Base-by-base conservation (phyloP, 2,329 filamentous ascomycete genomes). In the Botryotinia narcissicola region DNA sequence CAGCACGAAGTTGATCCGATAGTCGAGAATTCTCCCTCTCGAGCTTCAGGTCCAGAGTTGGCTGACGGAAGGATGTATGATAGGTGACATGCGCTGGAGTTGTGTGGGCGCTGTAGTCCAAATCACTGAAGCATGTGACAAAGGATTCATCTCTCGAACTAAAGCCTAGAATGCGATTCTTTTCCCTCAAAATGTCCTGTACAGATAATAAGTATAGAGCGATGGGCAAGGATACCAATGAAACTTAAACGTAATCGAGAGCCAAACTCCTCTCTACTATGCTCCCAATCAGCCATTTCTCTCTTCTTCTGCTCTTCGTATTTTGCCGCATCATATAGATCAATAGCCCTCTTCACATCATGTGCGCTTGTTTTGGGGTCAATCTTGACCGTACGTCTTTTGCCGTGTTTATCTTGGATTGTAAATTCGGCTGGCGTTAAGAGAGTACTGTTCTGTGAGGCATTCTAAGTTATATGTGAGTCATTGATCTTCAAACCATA, bases 121-220 rank as follows among this genome's bases (percentile, higher is more conserved):
- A 29, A 7, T 32, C 25, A 32, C 40, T n/a, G 18, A 68, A 68
- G 18, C 48, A 68, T 20, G 66, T 20, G n/a, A 42, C 48, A 68
- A 68, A 68, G n/a, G 29, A 29, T 22, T 54, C 16, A 42, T 68
- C 66, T 10, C 48, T 40, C 14, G 66, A 22, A 9, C 35, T 57
- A 14, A 68, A 42, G 8, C 66, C 48, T 14, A 68, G 66, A 57
- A 68, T 68, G 16, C 6, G 66, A 42, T 57, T 68, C n/a, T 42
- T 57, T 32, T 57, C 22, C 10, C 20, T 57, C 48, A 68, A 42
- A 20, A 57, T 57, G 0, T 68, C 48, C 48, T 68, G 14, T 29
- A 54, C 3, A 16, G 1, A 32, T 7, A 9, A 8, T 68, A 25
- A 57, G 48, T n/a, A 32, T 16, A 37, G 5, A 14, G 14, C 29